Evolutionary conservation across 108 stramenopile genomes (phyloP), one percentile per base, ranked within the genome.

Genomic region (Seminavis robusta): DNA sequence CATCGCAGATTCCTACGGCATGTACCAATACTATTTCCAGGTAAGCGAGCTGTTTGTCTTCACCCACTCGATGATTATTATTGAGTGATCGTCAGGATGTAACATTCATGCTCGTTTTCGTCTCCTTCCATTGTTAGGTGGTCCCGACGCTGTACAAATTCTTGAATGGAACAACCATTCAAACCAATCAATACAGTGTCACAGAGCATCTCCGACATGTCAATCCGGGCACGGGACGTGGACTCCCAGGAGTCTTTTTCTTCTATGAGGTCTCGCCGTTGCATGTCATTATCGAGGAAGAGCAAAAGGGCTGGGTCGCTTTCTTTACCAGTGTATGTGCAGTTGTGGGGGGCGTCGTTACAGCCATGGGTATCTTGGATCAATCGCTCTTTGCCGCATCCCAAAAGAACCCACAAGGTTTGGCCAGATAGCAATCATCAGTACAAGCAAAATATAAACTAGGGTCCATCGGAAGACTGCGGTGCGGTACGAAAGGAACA

Each of bases 201-300:
- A 97, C 98, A 55, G 98, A 98, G 50, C 98, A 98, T 67, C 66
- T 95, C 44, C 69, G 94, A 21, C 98, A 97, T 71, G 92, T 97
- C 3, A 73, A 77, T 25, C 92, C 94, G 7, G 98, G 98, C 30
- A 59, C 73, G 20, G 72, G 72, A 23, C 74, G 93, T 33, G 98
- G 96, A 36, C 47, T 98, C 23, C 98, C 96, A 4, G 96, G 98
- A 10, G 93, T 98, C 7, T 98, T 95, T 61, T 96, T 98, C 76
- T 95, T 93, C 57, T 98, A 98, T 71, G 95, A 98, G 73, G 83
- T 97, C 5, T 83, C 81, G 7, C 89, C 98, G 4, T 52, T 98
- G 50, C 94, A 95, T 56, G 95, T 95, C 7, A 74, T 86, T 39
- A 84, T 97, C 53, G 92, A 96, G 61, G 96, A 92, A 45, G 86